Evolutionary conservation across 2,329 filamentous ascomycete genomes (phyloP).

Genomic region (Chrysosporium keratinophilum): DNA sequence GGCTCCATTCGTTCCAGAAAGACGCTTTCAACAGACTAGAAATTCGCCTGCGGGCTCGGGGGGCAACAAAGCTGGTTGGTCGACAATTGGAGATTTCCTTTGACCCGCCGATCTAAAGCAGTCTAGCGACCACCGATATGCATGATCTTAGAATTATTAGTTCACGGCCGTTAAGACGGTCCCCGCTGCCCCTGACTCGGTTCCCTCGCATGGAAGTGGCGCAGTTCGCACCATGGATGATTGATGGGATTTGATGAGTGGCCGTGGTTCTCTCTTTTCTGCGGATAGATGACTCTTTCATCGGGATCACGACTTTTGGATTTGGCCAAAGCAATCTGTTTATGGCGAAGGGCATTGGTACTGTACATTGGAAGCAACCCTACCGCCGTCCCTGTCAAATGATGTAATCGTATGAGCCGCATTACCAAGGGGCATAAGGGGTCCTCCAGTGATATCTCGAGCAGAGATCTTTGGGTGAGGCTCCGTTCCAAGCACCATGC

Average conservation of each 20-base stretch:
- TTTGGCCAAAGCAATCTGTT: too few species aligned
- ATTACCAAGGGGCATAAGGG: background rate
- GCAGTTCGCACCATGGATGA: background rate
- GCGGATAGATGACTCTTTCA: background rate
- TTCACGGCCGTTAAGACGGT: background rate
- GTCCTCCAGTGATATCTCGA: background rate
- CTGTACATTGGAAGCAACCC: too few species aligned
- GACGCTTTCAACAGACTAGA: background rate
- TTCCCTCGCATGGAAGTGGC: conserved; percentile 1
- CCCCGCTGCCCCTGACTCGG: background rate
- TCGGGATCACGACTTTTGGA: too few species aligned
- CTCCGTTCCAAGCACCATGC: background rate
- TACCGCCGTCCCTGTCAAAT: too few species aligned
- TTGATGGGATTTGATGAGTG: background rate
- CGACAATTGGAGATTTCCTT: background rate
- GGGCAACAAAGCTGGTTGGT: background rate
- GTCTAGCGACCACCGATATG: background rate
- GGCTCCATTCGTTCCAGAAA: conserved; percentile 5
- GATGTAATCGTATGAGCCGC: background rate
- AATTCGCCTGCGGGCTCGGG: background rate
- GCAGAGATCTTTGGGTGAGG: background rate
- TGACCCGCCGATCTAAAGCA: background rate
- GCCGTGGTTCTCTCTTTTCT: background rate
- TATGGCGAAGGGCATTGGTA: too few species aligned
- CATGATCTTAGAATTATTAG: conserved; percentile 3